phyloP scores from a whole-genome alignment of 140 eudicot genomes.

The Senecio squalidus region DNA sequence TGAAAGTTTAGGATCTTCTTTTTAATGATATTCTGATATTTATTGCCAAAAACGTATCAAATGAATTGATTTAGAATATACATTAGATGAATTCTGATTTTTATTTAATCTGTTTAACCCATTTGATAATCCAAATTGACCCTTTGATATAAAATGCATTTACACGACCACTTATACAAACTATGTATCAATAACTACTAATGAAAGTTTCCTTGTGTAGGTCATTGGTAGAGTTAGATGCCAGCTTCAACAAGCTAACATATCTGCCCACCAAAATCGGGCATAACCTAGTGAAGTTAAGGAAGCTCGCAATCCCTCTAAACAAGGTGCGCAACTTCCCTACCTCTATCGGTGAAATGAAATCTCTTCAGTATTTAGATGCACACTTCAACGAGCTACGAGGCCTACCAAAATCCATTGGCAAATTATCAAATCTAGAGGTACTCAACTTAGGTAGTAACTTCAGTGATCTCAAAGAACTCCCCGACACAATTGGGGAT shows the following conservation, averaged over 20 bases:
- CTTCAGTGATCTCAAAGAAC: constrained; percentile 78
- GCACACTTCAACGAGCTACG: constrained; percentile 88
- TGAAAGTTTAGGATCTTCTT: too few species aligned
- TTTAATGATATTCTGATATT: too few species aligned
- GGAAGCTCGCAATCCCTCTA: constrained; percentile 47
- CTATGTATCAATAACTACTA: background rate
- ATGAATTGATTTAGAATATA: too few species aligned
- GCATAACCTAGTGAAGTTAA: constrained; percentile 55
- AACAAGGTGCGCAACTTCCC: constrained; percentile 92
- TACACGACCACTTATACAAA: too few species aligned
- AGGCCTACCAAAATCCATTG: constrained; percentile 72
- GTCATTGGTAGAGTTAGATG: constrained; percentile 75
- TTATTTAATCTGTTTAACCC: too few species aligned
- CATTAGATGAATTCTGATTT: background rate
- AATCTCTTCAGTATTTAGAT: constrained; percentile 53
- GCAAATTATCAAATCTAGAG: constrained; percentile 70
- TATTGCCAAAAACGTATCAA: too few species aligned
- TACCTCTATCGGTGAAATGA: constrained; percentile 83
- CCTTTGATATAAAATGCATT: background rate
- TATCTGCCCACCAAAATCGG: constrained; percentile 94
- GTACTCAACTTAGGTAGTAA: constrained; percentile 66
- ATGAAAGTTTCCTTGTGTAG: constrained; percentile 26
- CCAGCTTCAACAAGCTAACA: constrained; percentile 74
- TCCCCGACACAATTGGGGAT: constrained; percentile 78
- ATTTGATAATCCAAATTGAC: background rate